Base-by-base conservation (phyloP, 2,329 filamentous ascomycete species). In the Fusarium chuoi region DNA sequence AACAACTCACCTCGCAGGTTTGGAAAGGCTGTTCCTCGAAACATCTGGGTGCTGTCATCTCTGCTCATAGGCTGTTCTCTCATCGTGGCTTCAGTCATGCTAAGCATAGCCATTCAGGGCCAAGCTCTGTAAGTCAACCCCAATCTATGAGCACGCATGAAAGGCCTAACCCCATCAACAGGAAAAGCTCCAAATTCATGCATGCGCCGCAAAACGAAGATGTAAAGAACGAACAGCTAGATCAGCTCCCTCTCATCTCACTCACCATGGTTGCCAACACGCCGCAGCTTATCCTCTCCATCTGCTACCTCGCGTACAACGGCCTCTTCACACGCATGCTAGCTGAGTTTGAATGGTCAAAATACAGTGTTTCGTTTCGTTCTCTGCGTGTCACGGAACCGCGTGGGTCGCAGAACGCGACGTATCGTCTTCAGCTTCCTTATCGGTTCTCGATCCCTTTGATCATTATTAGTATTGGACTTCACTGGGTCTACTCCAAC, bases 401-500 rank as follows among this genome's bases (percentile, higher is more conserved):
- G 0, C 65, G 36, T n/a, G 71, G 72, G 1, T 60, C 61, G 15
- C 76, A 78, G 33, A 63, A 58, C 9, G 62, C 69, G 7, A 75
- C 75, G 0, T 78, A 76, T 35, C 71, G 73, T 6, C 69, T 78
- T 13, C 75, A 78, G 33, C 41, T 78, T 2, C 77, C 76, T 10
- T 77, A 77, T 24, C 45, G 65, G 5, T 75, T 66, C 22, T 76
- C 75, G 0, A 65, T 78, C 6, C 76, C 75, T 1, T 56, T 78
- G 9, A 59, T 75, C 5, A 17, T 69, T 1, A 48, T 73, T 10
- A 74, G 70, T 3, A 70, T 61, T 20, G 6, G 30, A 1, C 63
- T 78, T 1, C 77, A 78, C 42, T 78, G 76, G 77, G 52, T 78
- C 8, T 72, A 70, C 24, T 75, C 72, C 11, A 75, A 75, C 15